Evolutionary conservation across 1,284 basidiomycete species (phyloP).

Genomic region (Ustilago hordei): DNA sequence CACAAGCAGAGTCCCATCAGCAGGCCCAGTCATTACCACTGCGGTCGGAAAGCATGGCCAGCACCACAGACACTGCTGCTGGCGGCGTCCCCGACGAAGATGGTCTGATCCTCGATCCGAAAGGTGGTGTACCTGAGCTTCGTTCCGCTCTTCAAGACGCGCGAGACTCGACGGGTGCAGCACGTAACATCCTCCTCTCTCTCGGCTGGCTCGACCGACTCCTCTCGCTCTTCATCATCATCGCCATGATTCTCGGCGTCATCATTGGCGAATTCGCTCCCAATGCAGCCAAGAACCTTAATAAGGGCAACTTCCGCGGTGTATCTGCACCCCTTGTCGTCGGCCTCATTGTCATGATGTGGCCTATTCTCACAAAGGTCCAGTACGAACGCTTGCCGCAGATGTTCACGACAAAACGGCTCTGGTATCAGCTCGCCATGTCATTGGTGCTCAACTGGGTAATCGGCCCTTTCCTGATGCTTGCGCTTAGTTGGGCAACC

Average conservation of each 20-base stretch:
- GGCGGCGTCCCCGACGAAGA: conserved; percentile 29
- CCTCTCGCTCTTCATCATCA: conserved; percentile 78
- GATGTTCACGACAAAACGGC: conserved; percentile 74
- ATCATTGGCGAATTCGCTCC: conserved; percentile 75
- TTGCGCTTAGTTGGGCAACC: conserved; percentile 84
- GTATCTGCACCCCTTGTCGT: conserved; percentile 66
- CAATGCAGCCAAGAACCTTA: conserved; percentile 53
- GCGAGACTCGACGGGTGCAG: conserved; percentile 38
- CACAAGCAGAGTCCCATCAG: conserved; percentile 1
- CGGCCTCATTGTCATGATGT: conserved; percentile 85
- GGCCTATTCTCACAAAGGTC: conserved; percentile 80
- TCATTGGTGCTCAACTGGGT: conserved; percentile 86
- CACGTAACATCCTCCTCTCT: conserved; percentile 51
- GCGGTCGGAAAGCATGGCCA: conserved; percentile 5
- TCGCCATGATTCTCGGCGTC: conserved; percentile 84
- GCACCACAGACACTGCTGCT: neutral
- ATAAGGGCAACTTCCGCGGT: conserved; percentile 66
- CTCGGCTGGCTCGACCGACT: conserved; percentile 77
- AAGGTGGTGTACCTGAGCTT: conserved; percentile 51
- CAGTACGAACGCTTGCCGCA: conserved; percentile 79
- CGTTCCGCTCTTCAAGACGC: conserved; percentile 52
- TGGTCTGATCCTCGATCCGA: conserved; percentile 45
- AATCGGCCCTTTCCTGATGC: conserved; percentile 81
- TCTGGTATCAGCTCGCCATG: conserved; percentile 80
- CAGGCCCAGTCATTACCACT: conserved; percentile 1